Percentiles rank a stretch among this genome's conserved stretches.
These are phyloP conservation scores for Plasmodium knowlesi DNA, from an alignment of 169 alveolate species.

Conservation along the genomic window DNA sequence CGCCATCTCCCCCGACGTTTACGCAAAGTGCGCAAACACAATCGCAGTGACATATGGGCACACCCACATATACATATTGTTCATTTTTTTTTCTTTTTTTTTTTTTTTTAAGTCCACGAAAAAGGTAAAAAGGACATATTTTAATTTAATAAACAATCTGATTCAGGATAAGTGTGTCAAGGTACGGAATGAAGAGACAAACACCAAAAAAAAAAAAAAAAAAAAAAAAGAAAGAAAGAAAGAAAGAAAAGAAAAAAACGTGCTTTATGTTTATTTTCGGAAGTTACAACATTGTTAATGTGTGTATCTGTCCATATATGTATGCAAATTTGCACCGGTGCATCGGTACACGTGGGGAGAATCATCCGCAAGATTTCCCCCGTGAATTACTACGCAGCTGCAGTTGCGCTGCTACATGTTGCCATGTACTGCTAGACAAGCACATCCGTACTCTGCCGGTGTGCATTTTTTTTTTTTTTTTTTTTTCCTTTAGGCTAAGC, in stretches of 20 bases:
- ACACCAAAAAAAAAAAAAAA: neutral
- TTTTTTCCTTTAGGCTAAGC: slow-evolving; percentile 8
- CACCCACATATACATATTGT: neutral
- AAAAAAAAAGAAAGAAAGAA: neutral
- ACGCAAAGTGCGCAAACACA: neutral
- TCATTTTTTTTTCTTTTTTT: neutral
- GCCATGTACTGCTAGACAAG: neutral
- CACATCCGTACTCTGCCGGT: neutral
- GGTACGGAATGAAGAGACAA: slow-evolving; percentile 30
- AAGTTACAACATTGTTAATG: neutral
- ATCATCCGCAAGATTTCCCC: neutral
- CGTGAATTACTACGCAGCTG: neutral
- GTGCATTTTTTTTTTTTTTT: neutral
- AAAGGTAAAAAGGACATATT: slow-evolving; percentile 66
- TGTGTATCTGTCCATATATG: neutral
- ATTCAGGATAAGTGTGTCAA: slow-evolving; percentile 75
- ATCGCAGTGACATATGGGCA: too few species aligned
- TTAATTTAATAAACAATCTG: slow-evolving; percentile 57
- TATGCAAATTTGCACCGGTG: neutral
- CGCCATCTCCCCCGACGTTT: neutral
- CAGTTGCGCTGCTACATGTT: too few species aligned
- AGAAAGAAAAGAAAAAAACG: neutral
- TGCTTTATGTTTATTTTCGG: neutral
- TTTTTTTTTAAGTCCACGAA: slow-evolving; percentile 45
- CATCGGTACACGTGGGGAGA: neutral